These are phyloP conservation scores for Fusarium kyushuense DNA, from an alignment of 2,329 filamentous ascomycete species.

Conservation along the genomic window DNA sequence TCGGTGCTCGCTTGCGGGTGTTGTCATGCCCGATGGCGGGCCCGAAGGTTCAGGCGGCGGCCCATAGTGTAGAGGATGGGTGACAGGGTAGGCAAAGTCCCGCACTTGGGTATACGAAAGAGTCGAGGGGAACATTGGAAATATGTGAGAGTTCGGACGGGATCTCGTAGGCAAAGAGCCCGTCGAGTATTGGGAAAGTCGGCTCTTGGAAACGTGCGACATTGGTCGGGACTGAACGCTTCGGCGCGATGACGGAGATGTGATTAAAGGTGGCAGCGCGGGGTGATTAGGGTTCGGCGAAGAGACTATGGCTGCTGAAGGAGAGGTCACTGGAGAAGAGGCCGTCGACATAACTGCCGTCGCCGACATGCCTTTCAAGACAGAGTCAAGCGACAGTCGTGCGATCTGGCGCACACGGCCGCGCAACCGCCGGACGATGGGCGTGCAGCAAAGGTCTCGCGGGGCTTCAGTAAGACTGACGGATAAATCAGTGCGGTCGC, in stretches of 20 bases:
- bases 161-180: slow-evolving; percentile 77
- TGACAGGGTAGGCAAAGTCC: slow-evolving; percentile 90
- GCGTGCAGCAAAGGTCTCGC: slow-evolving; percentile 36
- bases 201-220: slow-evolving; percentile 83
- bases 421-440: slow-evolving; percentile 46
- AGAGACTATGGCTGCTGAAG: slow-evolving; percentile 61
- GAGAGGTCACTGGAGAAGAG: slow-evolving; percentile 66
- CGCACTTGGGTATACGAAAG: slow-evolving; percentile 90
- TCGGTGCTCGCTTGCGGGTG: slow-evolving; percentile 82
- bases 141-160: slow-evolving; percentile 82
- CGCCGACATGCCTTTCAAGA: slow-evolving; percentile 51
- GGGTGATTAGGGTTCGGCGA: slow-evolving; percentile 65
- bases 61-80: slow-evolving; percentile 92
- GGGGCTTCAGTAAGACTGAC: slow-evolving; percentile 40
- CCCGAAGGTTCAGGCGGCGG: slow-evolving; percentile 80
- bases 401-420: slow-evolving; percentile 50
- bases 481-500: slow-evolving; percentile 25
- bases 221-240: slow-evolving; percentile 73
- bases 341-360: slow-evolving; percentile 69
- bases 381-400: slow-evolving; percentile 45
- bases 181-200: slow-evolving; percentile 86
- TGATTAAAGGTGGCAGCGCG: slow-evolving; percentile 67
- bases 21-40: slow-evolving; percentile 83
- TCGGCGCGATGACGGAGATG: slow-evolving; percentile 68
- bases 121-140: slow-evolving; percentile 86